Percentiles rank a stretch among this genome's conserved stretches.
Evolutionary conservation across 139 green algal species (phyloP).

Genomic region (Micractinium conductrix): DNA sequence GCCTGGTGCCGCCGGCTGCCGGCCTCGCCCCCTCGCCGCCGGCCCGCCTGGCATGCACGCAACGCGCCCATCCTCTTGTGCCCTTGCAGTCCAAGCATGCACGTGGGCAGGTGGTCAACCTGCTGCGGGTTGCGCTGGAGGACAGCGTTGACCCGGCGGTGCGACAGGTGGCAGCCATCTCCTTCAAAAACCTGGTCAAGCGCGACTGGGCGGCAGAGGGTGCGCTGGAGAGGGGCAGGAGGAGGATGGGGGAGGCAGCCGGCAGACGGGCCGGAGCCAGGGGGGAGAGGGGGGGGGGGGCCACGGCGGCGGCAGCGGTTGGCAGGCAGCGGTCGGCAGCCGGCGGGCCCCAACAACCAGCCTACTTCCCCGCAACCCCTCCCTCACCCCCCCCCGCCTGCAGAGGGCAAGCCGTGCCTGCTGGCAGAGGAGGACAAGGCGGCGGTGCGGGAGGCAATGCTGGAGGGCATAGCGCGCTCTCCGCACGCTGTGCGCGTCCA

Average conservation of each 20-base stretch:
- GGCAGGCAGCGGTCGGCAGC: too few species aligned
- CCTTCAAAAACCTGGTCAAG: slow-evolving; percentile 95
- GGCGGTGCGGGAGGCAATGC: slow-evolving; percentile 62
- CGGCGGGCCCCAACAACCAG: neutral
- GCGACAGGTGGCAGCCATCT: slow-evolving; percentile 91
- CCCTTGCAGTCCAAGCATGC: slow-evolving; percentile 65
- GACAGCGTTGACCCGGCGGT: slow-evolving; percentile 71
- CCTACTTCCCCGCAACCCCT: neutral
- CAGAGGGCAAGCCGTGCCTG: slow-evolving; percentile 28
- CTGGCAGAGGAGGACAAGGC: slow-evolving; percentile 77
- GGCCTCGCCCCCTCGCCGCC: neutral
- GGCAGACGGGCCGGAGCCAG: too few species aligned
- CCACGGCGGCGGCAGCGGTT: too few species aligned
- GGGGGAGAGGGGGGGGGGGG: too few species aligned
- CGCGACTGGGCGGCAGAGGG: slow-evolving; percentile 75
- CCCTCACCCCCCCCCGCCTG: neutral
- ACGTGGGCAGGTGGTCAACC: slow-evolving; percentile 71
- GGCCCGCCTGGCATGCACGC: neutral
- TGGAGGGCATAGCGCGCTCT: slow-evolving; percentile 43
- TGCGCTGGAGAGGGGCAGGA: too few species aligned
- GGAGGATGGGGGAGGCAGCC: too few species aligned
- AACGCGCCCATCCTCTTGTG: neutral
- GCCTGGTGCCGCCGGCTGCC: neutral
- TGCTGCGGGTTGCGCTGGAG: slow-evolving; percentile 87
- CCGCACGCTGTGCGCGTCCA: slow-evolving; percentile 76